Evolutionary conservation across 192 early-diverging fungal genomes (phyloP).

Genomic region (Phycomyces blakesleeanus): DNA sequence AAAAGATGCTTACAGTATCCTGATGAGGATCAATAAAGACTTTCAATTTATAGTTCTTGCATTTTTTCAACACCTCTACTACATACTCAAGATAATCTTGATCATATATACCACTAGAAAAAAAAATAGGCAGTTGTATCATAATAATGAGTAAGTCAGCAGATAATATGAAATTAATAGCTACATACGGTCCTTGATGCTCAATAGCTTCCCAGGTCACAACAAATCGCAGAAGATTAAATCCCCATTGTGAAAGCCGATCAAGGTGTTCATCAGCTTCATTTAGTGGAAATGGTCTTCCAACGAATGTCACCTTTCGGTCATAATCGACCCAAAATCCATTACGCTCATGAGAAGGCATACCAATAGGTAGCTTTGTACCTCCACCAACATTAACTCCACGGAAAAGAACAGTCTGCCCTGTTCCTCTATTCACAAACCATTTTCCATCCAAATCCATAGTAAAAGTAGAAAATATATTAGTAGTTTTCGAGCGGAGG

Average conservation of each 20-base stretch:
- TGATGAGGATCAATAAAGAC: constrained; percentile 60
- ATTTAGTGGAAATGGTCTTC: constrained; percentile 64
- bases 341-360: constrained; percentile 40
- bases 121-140: neutral
- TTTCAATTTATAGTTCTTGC: constrained; percentile 41
- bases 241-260: constrained; percentile 63
- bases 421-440: constrained; percentile 47
- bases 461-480: too few relatives aligned
- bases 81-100: constrained; percentile 52
- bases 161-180: neutral
- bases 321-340: constrained; percentile 49
- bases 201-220: constrained; percentile 77
- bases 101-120: constrained; percentile 50
- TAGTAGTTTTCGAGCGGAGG: too few relatives aligned
- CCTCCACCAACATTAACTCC: constrained; percentile 54
- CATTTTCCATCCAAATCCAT: constrained; percentile 36
- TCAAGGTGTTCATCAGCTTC: constrained; percentile 71
- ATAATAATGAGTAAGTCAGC: too few relatives aligned
- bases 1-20: constrained; percentile 42
- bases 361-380: constrained; percentile 45
- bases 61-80: constrained; percentile 44
- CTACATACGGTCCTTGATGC: constrained; percentile 55
- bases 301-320: constrained; percentile 62
- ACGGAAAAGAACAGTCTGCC: constrained; percentile 46
- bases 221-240: constrained; percentile 68